Base-by-base conservation (phyloP, 2,329 filamentous ascomycete species). In the Cladosporium sp. region DNA sequence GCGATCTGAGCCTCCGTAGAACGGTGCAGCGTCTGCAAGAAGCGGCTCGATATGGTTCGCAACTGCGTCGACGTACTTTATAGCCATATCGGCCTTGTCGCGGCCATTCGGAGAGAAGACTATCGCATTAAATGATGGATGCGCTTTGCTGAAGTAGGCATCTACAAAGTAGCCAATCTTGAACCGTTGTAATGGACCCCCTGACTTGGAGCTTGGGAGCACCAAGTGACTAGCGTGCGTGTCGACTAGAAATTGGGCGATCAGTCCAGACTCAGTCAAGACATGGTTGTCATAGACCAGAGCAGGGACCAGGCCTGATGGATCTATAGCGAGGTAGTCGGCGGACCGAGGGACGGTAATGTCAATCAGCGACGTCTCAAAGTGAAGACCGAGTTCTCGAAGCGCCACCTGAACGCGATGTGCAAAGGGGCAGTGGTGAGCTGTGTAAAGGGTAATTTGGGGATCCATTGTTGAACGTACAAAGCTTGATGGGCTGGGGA, bases 281-380 rank as follows among this genome's bases (percentile, higher is more conserved):
- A 66, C 69, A 61, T 78, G 79, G 8, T 67, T 61, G 61, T 84
- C 79, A 76, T 88, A 87, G 20, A 82, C 80, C 56, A 94, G 74
- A 0, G 84, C 75, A 0, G 90, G 90, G 4, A 94, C 89, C 2
- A 91, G 82, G 12, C 90, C 90, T 56, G 88, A 84, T 64, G 89
- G 88, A 75, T 93, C 92, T 69, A 94, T 76, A 50, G 86, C 77
- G 10, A 93, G 80, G 70, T 93, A 94, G 77, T 86, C 89, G 32
- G 82, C 77, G 25, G 87, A 84, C 6, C 90, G 84, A 0, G 90
- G 89, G 8, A 73, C 80, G 62, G 75, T 72, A 45, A 94, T 78
- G 70, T 93, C 87, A 64, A 95, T 88, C 24, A 70, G 60, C 42
- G 68, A 63, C 55, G 70, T 68, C 19, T 71, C 69, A 53, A 64